Evolutionary conservation across 2,329 filamentous ascomycete species (phyloP).

Genomic region (Kalaharituber pfeilii): DNA sequence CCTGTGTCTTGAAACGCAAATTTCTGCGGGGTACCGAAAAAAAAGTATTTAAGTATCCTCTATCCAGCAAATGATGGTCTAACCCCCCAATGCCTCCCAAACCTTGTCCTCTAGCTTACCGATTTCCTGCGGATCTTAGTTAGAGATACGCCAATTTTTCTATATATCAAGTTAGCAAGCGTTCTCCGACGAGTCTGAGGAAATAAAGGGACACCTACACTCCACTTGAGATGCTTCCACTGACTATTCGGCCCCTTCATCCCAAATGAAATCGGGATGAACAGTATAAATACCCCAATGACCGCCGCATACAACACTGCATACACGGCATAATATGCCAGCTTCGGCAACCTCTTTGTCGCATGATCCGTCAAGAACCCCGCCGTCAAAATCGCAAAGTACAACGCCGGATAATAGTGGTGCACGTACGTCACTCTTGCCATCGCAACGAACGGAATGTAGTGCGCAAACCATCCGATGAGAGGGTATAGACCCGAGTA

Average conservation of each 20-base stretch:
- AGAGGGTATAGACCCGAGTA: conserved; percentile 83
- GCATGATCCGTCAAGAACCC: conserved; percentile 65
- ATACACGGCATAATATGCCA: conserved; percentile 51
- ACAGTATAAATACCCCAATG: conserved; percentile 71
- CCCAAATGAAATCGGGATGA: conserved; percentile 88
- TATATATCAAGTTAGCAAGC: background rate
- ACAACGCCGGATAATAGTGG: conserved; percentile 96
- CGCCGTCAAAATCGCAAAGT: conserved; percentile 81
- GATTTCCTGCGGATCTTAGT: background rate
- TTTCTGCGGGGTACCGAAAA: background rate
- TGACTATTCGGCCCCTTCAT: conserved; percentile 74
- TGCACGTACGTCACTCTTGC: conserved; percentile 95
- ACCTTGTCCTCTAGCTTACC: background rate
- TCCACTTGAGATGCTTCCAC: conserved; percentile 89
- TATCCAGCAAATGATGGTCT: background rate
- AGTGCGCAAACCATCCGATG: conserved; percentile 90
- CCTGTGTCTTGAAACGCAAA: background rate
- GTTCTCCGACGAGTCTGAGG: background rate
- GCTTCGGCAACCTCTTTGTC: conserved; percentile 30
- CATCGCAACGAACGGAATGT: conserved; percentile 91
- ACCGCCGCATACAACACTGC: conserved; percentile 53
- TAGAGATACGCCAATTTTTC: background rate
- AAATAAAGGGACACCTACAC: conserved; percentile 29
- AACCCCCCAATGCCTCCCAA: too few relatives aligned
- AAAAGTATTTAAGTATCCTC: background rate